Evolutionary conservation across 192 early-diverging fungal genomes (phyloP).

Genomic region (Coemansia sp.): DNA sequence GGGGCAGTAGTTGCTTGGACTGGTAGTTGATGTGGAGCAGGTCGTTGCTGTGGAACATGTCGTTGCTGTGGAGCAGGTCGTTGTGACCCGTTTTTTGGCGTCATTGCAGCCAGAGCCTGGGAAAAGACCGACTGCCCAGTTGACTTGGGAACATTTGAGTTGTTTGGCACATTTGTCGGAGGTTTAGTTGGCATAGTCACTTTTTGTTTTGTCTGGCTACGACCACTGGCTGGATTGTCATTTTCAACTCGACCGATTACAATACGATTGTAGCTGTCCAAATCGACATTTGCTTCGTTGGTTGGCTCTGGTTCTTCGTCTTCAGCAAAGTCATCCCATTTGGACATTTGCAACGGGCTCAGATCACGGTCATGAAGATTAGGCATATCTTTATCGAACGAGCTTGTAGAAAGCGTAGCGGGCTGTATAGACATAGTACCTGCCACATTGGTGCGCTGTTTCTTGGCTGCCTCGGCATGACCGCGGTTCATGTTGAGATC

Average conservation of each 20-base stretch:
- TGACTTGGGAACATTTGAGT: neutral
- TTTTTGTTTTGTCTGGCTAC: neutral
- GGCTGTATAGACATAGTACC: no score
- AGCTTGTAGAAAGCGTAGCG: neutral
- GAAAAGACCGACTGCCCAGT: neutral
- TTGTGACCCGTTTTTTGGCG: neutral
- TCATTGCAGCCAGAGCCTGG: conserved; percentile 14
- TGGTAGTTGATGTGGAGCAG: neutral
- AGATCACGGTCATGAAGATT: neutral
- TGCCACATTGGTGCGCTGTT: neutral
- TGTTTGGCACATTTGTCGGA: neutral
- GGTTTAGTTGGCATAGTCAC: neutral
- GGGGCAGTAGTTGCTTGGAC: neutral
- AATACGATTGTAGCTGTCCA: conserved; percentile 21
- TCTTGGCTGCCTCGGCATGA: conserved; percentile 6
- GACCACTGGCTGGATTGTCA: neutral
- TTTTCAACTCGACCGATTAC: conserved; percentile 13
- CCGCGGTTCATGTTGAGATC: conserved; percentile 50
- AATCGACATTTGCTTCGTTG: neutral
- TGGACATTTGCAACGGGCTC: conserved; percentile 2
- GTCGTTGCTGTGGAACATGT: no score
- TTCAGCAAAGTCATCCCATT: conserved; percentile 24
- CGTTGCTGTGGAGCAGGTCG: no score
- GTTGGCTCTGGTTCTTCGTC: neutral
- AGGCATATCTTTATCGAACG: neutral